Conservation (phyloP, 225 moss, liverwort and hornwort species). For the Physcomitrellopsis africana region DNA sequence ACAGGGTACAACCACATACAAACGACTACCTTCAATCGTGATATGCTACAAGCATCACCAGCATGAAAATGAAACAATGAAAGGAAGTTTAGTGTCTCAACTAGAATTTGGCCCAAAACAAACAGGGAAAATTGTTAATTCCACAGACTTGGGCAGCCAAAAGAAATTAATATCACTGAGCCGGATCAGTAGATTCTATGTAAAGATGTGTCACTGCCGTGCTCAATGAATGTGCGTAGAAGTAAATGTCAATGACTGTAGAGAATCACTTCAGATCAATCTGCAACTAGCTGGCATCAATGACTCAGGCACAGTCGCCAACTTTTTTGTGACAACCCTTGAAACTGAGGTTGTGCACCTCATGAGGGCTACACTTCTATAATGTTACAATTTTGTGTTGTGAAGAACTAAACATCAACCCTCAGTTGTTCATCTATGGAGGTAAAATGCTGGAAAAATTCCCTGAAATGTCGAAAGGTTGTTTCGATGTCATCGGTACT, state of each 20-base stretch:
- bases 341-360: conserved; percentile 29
- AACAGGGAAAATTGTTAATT: too few species aligned
- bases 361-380: neutral
- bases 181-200: conserved; percentile 33
- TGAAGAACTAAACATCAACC: conserved; percentile 49
- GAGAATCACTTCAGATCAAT: conserved; percentile 34
- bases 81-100: too few species aligned
- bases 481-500: conserved; percentile 66
- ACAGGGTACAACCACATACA: too few species aligned
- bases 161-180: conserved; percentile 27
- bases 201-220: conserved; percentile 33
- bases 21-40: too few species aligned
- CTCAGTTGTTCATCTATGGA: conserved; percentile 69
- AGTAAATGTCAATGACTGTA: conserved; percentile 19
- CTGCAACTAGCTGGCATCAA: conserved; percentile 23
- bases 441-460: conserved; percentile 66
- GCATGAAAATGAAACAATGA: too few species aligned
- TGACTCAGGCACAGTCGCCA: conserved; percentile 18
- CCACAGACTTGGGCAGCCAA: too few species aligned
- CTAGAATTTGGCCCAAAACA: too few species aligned
- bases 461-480: conserved; percentile 68
- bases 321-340: conserved; percentile 29
- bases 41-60: too few species aligned
- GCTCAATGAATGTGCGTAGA: conserved; percentile 34
- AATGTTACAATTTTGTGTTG: neutral